Conservation (phyloP, 2,329 filamentous ascomycete species). For the Exutisphaerella laricina region DNA sequence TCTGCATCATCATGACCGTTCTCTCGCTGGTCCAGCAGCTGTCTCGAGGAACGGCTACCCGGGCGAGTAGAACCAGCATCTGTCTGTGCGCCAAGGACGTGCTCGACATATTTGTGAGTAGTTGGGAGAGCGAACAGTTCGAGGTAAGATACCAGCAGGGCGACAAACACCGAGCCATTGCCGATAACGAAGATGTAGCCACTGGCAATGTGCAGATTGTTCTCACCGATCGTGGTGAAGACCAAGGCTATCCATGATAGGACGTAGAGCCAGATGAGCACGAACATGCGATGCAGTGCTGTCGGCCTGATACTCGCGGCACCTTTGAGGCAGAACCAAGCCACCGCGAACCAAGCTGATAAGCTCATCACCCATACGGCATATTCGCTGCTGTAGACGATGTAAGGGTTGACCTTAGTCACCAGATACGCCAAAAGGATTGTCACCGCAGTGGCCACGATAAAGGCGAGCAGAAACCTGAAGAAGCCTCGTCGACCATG, state of each 20-base stretch:
- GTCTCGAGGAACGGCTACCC: conserved; percentile 26
- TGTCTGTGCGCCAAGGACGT: conserved; percentile 39
- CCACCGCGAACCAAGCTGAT: conserved; percentile 69
- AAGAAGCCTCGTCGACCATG: conserved; percentile 78
- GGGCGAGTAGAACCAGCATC: conserved; percentile 23
- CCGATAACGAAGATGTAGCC: conserved; percentile 80
- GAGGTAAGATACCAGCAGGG: conserved; percentile 67
- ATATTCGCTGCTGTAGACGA: conserved; percentile 86
- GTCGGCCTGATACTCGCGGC: conserved; percentile 77
- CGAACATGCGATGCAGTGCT: conserved; percentile 76
- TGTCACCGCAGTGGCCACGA: conserved; percentile 61
- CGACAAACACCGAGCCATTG: conserved; percentile 67
- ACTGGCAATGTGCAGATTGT: conserved; percentile 64
- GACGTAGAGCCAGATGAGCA: conserved; percentile 76
- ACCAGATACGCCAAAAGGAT: conserved; percentile 69
- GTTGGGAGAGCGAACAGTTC: conserved; percentile 69
- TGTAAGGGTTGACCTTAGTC: conserved; percentile 78
- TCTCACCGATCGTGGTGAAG: conserved; percentile 66
- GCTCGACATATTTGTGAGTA: conserved; percentile 64
- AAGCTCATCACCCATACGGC: conserved; percentile 81
- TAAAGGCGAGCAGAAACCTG: conserved; percentile 71
- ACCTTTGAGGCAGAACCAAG: conserved; percentile 77
- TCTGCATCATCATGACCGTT: conserved; percentile 15
- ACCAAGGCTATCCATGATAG: conserved; percentile 70
- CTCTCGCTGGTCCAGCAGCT: conserved; percentile 18